These are phyloP conservation scores for Chrysoporthe austroafricana DNA, from an alignment of 2,329 filamentous ascomycete species.

Conservation along the genomic window DNA sequence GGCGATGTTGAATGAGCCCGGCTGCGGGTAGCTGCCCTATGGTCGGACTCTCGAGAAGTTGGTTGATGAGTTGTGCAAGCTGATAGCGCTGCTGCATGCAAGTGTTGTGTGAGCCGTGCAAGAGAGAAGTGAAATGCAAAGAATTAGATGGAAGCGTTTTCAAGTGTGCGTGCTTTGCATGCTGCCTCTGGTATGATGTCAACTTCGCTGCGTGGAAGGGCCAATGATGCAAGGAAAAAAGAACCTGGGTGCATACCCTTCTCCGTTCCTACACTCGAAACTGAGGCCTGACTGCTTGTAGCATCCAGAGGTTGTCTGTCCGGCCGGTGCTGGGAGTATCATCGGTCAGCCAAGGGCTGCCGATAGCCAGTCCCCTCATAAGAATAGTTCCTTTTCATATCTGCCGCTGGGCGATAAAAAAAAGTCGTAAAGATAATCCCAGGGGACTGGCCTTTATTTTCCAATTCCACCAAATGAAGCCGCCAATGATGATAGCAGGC, in stretches of 20 bases:
- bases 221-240: not conserved
- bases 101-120: too few species aligned
- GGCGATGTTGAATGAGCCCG: too few species aligned
- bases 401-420: not conserved
- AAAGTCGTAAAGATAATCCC: not conserved
- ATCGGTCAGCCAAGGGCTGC: not conserved
- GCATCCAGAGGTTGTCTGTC: not conserved
- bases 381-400: not conserved
- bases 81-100: too few species aligned
- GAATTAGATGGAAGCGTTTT: too few species aligned
- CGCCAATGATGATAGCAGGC: not conserved
- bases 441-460: not conserved
- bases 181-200: not conserved
- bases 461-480: not conserved
- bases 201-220: not conserved
- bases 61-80: too few species aligned
- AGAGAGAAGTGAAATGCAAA: too few species aligned
- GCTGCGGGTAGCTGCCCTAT: too few species aligned
- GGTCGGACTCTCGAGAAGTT: too few species aligned
- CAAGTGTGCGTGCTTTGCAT: not conserved
- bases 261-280: not conserved
- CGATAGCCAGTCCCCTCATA: constrained; percentile 5
- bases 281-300: not conserved
- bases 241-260: not conserved
- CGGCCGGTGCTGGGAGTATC: constrained; percentile 3